Base-by-base conservation (phyloP, 2,329 filamentous ascomycete species). In the Volutella citrinella region DNA sequence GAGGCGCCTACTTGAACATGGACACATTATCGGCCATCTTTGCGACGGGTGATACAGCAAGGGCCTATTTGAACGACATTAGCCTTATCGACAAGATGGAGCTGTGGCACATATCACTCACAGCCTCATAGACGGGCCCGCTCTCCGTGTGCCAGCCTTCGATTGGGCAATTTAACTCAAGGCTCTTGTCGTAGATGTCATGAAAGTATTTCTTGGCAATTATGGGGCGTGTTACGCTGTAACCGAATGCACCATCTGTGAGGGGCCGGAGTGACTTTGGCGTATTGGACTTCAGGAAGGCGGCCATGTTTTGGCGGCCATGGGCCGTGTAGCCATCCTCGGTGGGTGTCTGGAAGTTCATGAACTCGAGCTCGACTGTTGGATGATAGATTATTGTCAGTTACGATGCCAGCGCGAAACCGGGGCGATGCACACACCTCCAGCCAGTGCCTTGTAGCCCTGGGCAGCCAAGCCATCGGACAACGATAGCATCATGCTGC, bases 101-200 rank as follows among this genome's bases (percentile, higher is more conserved):
- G n/a, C n/a, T 23, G 10, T 19, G 15, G 27, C 7, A 24, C 76
- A 7, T 3, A 15, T 14, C 11, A 32, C 44, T 11, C 30, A 45
- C 44, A 10, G 22, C 29, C 25, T 38, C 32, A n/a, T 33, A 46
- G 12, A 43, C 37, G 2, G 85, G 85, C 2, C 86, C 85, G 48
- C 80, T 86, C 60, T 91, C 86, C 2, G 86, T 90, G 61, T 91
- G 85, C 85, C 86, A 91, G 19, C 85, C 83, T 55, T 91, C 85
- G 27, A 91, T 78, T 31, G 79, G 74, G 46, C 84, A 87, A 30
- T 74, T 70, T 62, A 89, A 87, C 48, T 80, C 72, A 42, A 74
- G 70, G 57, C 83, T 87, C 1, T 78, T 70, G 43, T 88, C 73
- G 55, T 82, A 90, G 27, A 89, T 76, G n/a, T 76, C 76, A 52